A percentile compares a stretch with the other conserved stretches of the same genome.
Conservation (phyloP, 495 filamentous ascomycete genomes). For the Acidomyces sp. region DNA sequence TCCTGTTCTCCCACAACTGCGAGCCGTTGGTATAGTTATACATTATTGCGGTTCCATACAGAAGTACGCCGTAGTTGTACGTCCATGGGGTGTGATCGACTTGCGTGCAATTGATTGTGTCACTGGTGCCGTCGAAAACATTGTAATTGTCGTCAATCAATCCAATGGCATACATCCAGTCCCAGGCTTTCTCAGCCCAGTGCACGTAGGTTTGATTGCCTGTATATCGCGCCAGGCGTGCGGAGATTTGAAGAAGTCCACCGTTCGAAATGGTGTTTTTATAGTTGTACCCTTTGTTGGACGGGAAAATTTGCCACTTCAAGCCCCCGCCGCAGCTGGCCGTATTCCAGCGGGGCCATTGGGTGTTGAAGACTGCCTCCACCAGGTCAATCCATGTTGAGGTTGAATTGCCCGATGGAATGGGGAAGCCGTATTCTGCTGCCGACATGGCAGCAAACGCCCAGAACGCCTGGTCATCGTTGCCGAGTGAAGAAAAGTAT, state of each 20-base stretch:
- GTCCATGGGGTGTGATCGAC: conserved; percentile 41
- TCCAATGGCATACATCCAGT: conserved; percentile 25
- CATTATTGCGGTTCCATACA: conserved; percentile 58
- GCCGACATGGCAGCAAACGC: conserved; percentile 59
- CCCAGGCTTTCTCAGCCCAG: conserved; percentile 27
- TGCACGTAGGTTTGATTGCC: conserved; percentile 45
- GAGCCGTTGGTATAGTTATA: conserved; percentile 43
- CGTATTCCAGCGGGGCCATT: conserved; percentile 36
- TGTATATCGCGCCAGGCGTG: conserved; percentile 54
- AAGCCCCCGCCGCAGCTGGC: conserved; percentile 39
- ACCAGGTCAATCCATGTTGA: conserved; percentile 50
- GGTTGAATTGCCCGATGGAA: conserved; percentile 36
- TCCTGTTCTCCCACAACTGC: conserved; percentile 22
- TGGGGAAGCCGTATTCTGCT: conserved; percentile 58
- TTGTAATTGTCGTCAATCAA: conserved; percentile 24
- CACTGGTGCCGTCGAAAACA: conserved; percentile 29
- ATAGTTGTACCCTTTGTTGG: conserved; percentile 44
- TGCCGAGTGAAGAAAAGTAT: conserved; percentile 11
- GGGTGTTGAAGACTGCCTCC: conserved; percentile 29
- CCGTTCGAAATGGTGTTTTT: conserved; percentile 62
- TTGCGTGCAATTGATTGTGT: conserved; percentile 23
- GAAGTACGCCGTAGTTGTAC: conserved; percentile 49
- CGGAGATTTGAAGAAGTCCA: conserved; percentile 53
- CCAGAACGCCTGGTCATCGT: conserved; percentile 52
- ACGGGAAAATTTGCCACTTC: conserved; percentile 44